These are phyloP conservation scores for Heliamphora pulchella DNA, from an alignment of 179 eudicot genomes.

Conservation along the genomic window DNA sequence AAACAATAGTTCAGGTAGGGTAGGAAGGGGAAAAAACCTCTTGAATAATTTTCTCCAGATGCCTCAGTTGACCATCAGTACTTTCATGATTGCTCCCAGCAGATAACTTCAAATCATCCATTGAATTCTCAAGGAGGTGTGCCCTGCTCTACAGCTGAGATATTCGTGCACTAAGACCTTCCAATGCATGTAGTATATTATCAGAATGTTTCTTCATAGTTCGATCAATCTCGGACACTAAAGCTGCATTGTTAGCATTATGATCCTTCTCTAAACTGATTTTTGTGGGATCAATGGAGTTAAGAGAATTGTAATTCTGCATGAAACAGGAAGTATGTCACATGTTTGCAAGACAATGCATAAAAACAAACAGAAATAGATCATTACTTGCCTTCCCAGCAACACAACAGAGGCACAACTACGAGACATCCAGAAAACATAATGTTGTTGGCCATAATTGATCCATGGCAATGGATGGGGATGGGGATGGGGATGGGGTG, in stretches of 20 bases:
- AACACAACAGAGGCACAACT: neutral
- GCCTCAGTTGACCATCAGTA: constrained; percentile 47
- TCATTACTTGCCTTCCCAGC: neutral
- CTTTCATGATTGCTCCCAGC: constrained; percentile 41
- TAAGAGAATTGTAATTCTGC: constrained; percentile 42
- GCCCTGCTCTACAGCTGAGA: constrained; percentile 43
- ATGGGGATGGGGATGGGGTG: no score
- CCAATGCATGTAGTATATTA: constrained; percentile 39
- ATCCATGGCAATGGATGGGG: no score
- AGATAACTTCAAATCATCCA: constrained; percentile 45
- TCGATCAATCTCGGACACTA: constrained; percentile 42
- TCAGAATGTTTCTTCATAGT: constrained; percentile 46
- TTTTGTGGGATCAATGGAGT: constrained; percentile 33
- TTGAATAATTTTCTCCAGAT: constrained; percentile 41
- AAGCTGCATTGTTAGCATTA: constrained; percentile 23
- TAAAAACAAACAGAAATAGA: neutral
- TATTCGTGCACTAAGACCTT: constrained; percentile 46
- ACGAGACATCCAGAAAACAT: neutral
- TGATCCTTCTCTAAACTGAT: constrained; percentile 34
- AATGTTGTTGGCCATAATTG: neutral
- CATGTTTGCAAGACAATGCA: neutral
- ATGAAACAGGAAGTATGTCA: constrained; percentile 14
- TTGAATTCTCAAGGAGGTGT: constrained; percentile 36
- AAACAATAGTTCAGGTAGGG: neutral
- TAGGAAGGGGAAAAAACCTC: constrained; percentile 32